A percentile compares a stretch with the other conserved stretches of the same genome.
Conservation (phyloP, 768 basidiomycete genomes). For the Coprinopsis marcescibilis region DNA sequence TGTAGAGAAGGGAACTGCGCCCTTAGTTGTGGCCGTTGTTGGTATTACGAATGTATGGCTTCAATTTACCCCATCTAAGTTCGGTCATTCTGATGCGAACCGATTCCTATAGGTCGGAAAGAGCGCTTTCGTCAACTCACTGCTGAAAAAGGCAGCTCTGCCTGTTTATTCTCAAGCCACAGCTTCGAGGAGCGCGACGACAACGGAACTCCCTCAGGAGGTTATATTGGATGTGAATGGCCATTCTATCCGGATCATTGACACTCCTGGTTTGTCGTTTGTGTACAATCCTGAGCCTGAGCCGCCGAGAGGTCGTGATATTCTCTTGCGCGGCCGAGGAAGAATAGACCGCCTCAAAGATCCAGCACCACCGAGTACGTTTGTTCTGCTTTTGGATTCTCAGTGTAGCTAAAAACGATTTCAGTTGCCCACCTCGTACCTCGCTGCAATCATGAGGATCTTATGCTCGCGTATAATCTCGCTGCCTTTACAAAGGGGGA, state of each 20-base stretch:
- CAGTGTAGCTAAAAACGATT: constrained; percentile 8
- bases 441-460: constrained; percentile 67
- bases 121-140: constrained; percentile 78
- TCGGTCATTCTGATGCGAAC: not conserved
- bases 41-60: constrained; percentile 75
- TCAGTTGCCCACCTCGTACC: constrained; percentile 65
- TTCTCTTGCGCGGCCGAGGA: constrained; percentile 74
- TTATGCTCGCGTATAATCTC: constrained; percentile 84
- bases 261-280: constrained; percentile 84
- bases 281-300: constrained; percentile 30
- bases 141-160: constrained; percentile 46
- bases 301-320: constrained; percentile 54
- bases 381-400: not conserved
- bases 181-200: constrained; percentile 59
- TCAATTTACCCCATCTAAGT: not conserved
- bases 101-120: constrained; percentile 59
- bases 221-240: constrained; percentile 44
- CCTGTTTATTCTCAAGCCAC: constrained; percentile 54
- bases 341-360: constrained; percentile 84
- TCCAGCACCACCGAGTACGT: constrained; percentile 62
- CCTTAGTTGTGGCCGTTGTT: constrained; percentile 69
- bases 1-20: constrained; percentile 36
- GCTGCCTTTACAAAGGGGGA: constrained; percentile 74
- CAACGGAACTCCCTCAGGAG: constrained; percentile 64
- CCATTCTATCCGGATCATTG: constrained; percentile 60